Evolutionary conservation across 345 rosid genomes (phyloP).

Genomic region (Dipteronia sinensis): DNA sequence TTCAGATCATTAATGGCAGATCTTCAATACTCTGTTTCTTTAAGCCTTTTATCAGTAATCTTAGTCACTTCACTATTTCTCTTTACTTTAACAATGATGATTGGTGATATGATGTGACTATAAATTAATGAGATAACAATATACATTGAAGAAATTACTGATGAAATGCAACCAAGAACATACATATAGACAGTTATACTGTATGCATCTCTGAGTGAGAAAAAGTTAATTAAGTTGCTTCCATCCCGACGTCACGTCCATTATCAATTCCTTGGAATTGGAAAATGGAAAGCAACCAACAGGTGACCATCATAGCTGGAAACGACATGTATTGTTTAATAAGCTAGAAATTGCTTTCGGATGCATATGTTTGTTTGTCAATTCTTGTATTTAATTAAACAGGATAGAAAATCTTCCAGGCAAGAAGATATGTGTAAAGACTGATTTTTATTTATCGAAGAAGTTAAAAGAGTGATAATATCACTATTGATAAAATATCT

Average conservation of each 20-base stretch:
- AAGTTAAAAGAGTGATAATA: background rate
- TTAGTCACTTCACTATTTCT: no score
- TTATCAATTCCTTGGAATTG: no score
- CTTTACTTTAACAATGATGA: no score
- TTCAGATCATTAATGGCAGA: no score
- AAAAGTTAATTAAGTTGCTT: background rate
- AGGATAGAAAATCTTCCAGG: background rate
- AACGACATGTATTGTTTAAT: background rate
- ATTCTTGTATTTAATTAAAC: background rate
- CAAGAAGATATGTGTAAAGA: background rate
- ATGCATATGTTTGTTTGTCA: background rate
- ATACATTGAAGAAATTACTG: background rate
- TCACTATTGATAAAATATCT: background rate
- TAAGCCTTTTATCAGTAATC: no score
- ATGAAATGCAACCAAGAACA: background rate
- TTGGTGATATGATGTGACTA: no score
- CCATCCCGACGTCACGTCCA: background rate
- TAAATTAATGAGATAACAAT: no score
- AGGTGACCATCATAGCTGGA: background rate
- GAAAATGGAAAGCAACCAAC: background rate
- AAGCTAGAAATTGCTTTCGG: background rate
- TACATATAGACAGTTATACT: background rate
- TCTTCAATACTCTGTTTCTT: no score
- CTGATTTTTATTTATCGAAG: background rate
- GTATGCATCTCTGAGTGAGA: background rate